Conservation (phyloP, 1,284 basidiomycete species). For the Amylostereum chailletii region DNA sequence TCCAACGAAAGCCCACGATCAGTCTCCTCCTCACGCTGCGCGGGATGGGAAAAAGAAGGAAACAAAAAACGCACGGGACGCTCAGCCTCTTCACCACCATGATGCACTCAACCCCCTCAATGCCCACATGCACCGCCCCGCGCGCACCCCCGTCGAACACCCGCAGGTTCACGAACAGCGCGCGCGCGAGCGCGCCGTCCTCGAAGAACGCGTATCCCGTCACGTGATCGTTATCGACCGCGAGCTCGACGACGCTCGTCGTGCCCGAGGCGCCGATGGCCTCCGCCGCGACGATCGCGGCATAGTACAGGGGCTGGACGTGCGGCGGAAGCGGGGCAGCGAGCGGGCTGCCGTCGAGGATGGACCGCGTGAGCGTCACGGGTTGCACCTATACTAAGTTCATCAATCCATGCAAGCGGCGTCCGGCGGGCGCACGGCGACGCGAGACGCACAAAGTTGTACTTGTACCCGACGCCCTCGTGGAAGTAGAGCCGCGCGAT, state of each 20-base stretch:
- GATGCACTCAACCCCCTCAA: slow-evolving; percentile 24
- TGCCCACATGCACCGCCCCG: slow-evolving; percentile 31
- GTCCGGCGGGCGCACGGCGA: too few relatives aligned
- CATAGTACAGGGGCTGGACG: slow-evolving; percentile 55
- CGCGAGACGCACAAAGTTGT: slow-evolving; percentile 28
- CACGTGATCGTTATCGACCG: slow-evolving; percentile 37
- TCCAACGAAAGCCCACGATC: slow-evolving; percentile 8
- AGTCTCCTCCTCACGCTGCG: slow-evolving; percentile 8
- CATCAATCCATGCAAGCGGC: background rate
- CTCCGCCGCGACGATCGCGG: slow-evolving; percentile 39
- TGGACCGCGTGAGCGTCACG: slow-evolving; percentile 40
- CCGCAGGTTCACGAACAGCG: slow-evolving; percentile 48
- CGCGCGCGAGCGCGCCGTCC: slow-evolving; percentile 31
- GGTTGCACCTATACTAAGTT: slow-evolving; percentile 41
- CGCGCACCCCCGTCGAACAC: slow-evolving; percentile 33
- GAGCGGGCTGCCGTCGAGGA: slow-evolving; percentile 39
- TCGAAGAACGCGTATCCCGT: slow-evolving; percentile 61
- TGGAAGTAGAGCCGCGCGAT: slow-evolving; percentile 30
- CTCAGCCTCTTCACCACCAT: slow-evolving; percentile 36
- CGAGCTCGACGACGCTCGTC: slow-evolving; percentile 42
- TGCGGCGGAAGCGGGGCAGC: slow-evolving; percentile 39
- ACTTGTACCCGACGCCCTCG: slow-evolving; percentile 34
- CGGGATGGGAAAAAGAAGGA: slow-evolving; percentile 2
- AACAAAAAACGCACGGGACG: slow-evolving; percentile 29
- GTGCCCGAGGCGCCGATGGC: slow-evolving; percentile 30